Conservation (phyloP, 1,284 basidiomycete species). For the Ganoderma leucocontextum region DNA sequence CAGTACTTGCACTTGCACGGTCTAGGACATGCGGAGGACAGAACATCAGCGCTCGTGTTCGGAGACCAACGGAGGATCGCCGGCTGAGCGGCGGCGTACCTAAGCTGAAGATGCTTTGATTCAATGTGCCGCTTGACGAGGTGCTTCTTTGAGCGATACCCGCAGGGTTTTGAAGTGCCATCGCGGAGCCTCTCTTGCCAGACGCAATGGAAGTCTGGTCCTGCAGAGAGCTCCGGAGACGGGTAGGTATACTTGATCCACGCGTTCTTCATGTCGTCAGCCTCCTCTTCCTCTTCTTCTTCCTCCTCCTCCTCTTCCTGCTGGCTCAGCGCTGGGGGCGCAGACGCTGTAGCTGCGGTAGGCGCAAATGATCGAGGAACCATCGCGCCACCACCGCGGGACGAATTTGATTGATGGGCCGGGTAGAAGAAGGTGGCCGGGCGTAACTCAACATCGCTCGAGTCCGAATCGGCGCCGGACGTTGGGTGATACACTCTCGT, state of each 20-base stretch:
- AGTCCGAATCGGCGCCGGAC: slow-evolving; percentile 25
- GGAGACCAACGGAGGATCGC: not conserved
- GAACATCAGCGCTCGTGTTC: slow-evolving; percentile 22
- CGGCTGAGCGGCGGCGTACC: slow-evolving; percentile 48
- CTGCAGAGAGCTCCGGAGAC: slow-evolving; percentile 25
- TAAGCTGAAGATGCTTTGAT: slow-evolving; percentile 66
- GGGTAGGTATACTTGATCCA: slow-evolving; percentile 36
- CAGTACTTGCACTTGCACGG: slow-evolving; percentile 64
- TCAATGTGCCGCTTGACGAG: slow-evolving; percentile 74
- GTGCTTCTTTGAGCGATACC: slow-evolving; percentile 67
- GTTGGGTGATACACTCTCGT: slow-evolving; percentile 11
- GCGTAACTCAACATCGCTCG: slow-evolving; percentile 23
- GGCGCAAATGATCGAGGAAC: slow-evolving; percentile 26
- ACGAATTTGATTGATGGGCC: slow-evolving; percentile 28
- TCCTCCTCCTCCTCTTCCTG: slow-evolving; percentile 12
- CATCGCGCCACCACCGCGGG: slow-evolving; percentile 14
- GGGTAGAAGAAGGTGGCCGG: not conserved
- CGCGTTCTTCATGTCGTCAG: slow-evolving; percentile 21
- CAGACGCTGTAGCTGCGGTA: slow-evolving; percentile 10
- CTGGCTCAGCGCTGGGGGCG: not conserved
- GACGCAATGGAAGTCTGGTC: slow-evolving; percentile 37
- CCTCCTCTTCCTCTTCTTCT: slow-evolving; percentile 13
- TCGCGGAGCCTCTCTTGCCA: slow-evolving; percentile 34
- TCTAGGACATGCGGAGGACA: slow-evolving; percentile 42
- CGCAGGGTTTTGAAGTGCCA: slow-evolving; percentile 44